These are phyloP conservation scores for Cladorrhinum sp. DNA, from an alignment of 2,329 filamentous ascomycete species.

Conservation along the genomic window DNA sequence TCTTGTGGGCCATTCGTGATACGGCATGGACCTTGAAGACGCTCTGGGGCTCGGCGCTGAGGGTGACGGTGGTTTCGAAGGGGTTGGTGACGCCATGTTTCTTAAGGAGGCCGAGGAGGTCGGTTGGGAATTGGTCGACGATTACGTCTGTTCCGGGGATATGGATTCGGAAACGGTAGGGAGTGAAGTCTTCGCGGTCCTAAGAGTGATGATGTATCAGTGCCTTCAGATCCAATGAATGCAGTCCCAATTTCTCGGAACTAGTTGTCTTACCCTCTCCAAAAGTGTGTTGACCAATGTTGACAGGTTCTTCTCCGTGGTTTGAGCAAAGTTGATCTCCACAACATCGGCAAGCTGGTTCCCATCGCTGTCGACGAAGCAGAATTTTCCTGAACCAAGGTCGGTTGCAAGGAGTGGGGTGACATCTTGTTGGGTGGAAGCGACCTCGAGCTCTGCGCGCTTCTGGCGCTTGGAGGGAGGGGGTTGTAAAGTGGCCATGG, in stretches of 20 bases:
- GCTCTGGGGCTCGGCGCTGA: constrained; percentile 74
- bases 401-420: constrained; percentile 63
- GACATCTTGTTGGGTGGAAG: constrained; percentile 73
- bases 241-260: constrained; percentile 23
- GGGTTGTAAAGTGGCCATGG: constrained; percentile 36
- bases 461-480: constrained; percentile 69
- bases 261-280: constrained; percentile 68
- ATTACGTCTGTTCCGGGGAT: constrained; percentile 52
- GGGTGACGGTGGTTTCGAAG: constrained; percentile 47
- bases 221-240: background rate
- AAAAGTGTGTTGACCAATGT: constrained; percentile 81
- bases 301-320: constrained; percentile 85
- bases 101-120: constrained; percentile 53
- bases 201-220: constrained; percentile 27
- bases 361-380: constrained; percentile 80
- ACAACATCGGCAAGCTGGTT: constrained; percentile 68
- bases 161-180: constrained; percentile 60
- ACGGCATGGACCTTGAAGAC: constrained; percentile 92
- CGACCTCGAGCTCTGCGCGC: constrained; percentile 68
- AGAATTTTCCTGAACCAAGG: constrained; percentile 75
- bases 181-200: constrained; percentile 58
- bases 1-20: constrained; percentile 81
- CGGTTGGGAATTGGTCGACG: constrained; percentile 54
- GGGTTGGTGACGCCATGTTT: constrained; percentile 57
- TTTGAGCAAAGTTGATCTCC: constrained; percentile 76